A percentile compares a stretch with the other conserved stretches of the same genome.
Evolutionary conservation across 495 filamentous ascomycete genomes (phyloP).

Genomic region (Beverwykella pulmonaria): DNA sequence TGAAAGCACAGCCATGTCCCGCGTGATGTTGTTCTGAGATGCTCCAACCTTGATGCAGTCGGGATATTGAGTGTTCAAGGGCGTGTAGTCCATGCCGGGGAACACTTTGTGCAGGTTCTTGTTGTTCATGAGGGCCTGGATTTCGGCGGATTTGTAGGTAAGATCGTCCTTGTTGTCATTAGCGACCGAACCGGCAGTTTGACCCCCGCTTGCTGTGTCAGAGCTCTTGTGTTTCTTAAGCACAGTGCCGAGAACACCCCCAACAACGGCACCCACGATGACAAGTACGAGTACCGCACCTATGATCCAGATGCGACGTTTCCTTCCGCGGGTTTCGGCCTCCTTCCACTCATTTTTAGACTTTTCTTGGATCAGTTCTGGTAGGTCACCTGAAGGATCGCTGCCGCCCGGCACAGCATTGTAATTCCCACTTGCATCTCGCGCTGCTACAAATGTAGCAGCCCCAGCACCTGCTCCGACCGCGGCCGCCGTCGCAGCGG

Average conservation of each 20-base stretch:
- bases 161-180: conserved; percentile 65
- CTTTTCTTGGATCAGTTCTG: conserved; percentile 51
- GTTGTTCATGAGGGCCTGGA: conserved; percentile 81
- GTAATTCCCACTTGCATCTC: conserved; percentile 54
- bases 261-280: conserved; percentile 60
- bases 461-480: conserved; percentile 49
- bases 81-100: conserved; percentile 95
- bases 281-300: conserved; percentile 61
- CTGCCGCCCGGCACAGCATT: conserved; percentile 56
- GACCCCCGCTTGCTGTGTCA: neutral
- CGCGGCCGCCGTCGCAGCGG: conserved; percentile 58
- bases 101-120: conserved; percentile 85
- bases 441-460: conserved; percentile 41
- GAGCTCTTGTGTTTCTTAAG: conserved; percentile 45
- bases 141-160: conserved; percentile 72
- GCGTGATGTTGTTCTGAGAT: conserved; percentile 90
- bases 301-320: conserved; percentile 72
- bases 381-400: conserved; percentile 28
- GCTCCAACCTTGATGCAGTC: conserved; percentile 77
- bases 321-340: conserved; percentile 61
- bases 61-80: conserved; percentile 87
- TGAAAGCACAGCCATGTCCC: conserved; percentile 86
- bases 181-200: conserved; percentile 12
- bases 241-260: conserved; percentile 77
- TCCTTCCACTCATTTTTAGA: conserved; percentile 56